Base-by-base conservation (phyloP, 192 early-diverging fungal genomes). In the Phycomyces nitens region DNA sequence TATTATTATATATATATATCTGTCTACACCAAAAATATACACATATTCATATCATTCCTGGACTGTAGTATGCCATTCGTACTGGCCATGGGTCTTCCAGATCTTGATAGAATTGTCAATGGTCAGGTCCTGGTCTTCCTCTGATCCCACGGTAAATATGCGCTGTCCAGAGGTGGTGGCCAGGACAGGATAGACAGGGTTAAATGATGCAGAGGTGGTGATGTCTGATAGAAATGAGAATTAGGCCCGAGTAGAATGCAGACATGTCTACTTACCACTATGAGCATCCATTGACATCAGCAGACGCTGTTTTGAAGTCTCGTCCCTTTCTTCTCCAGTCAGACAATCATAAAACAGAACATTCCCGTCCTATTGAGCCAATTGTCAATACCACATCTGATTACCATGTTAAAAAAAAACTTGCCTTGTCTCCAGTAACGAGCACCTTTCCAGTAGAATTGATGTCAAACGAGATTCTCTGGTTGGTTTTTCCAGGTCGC, bases 91-190 rank as follows among this genome's bases (percentile, higher is more conserved):
- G 29, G 74, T 6, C 10, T 64, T 40, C 80, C 80, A 82, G 0
- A 77, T 20, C 15, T 72, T 60, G 6, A 82, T 58, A 5, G 80
- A 73, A 61, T 79, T 79, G 27, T 82, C 80, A 18, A 79, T 64
- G 0, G 11, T 27, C 1, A 50, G 42, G n/a, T 53, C 42, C 23
- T n/a, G 20, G 11, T 53, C 43, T 16, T 38, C 23, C 15, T 60
- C 66, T 5, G 59, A 44, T 16, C 57, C 44, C 12, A 64, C 56
- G 53, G 34, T 58, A 42, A 64, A 85, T 62, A 78, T 82, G 21
- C 92, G 76, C 62, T 94, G 92, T 0, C 92, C 92, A 2, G 92
- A 91, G 10, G 81, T 81, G 1, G 87, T 84, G 7, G 84, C 86
- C 53, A 94, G 64, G 26, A 89, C 61, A 14, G 88, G 82, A 27